Percentiles rank a stretch among this genome's conserved stretches.
Conservation (phyloP, 208 protist species). For the Acanthamoeba polyphaga region DNA sequence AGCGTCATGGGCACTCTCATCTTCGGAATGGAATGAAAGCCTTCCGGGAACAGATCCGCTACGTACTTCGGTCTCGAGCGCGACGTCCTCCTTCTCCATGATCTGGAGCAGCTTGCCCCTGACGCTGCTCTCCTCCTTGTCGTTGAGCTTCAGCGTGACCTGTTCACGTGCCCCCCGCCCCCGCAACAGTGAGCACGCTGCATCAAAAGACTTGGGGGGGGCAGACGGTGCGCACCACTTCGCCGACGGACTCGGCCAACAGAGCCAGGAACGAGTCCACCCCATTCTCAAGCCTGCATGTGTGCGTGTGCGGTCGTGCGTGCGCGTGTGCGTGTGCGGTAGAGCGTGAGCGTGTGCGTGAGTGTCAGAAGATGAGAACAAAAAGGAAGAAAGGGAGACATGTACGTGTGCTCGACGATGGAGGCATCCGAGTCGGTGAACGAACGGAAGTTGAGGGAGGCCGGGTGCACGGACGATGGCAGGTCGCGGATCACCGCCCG, state of each 20-base stretch:
- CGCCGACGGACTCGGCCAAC: slow-evolving; percentile 20
- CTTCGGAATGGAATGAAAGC: neutral
- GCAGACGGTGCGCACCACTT: neutral
- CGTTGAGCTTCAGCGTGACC: neutral
- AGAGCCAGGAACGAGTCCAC: neutral
- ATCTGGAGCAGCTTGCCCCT: slow-evolving; percentile 22
- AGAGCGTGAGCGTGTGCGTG: too few species aligned
- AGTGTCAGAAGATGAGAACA: too few species aligned
- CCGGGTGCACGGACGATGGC: slow-evolving; percentile 11
- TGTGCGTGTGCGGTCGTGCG: neutral
- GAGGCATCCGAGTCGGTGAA: slow-evolving; percentile 9
- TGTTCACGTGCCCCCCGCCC: neutral
- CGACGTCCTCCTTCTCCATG: neutral
- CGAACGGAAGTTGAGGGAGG: slow-evolving; percentile 26
- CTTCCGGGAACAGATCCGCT: neutral
- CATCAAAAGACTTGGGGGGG: neutral
- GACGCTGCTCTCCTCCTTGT: neutral
- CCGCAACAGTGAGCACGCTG: neutral
- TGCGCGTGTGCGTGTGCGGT: too few species aligned
- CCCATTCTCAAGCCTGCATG: neutral
- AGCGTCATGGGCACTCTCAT: neutral
- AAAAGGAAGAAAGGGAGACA: neutral
- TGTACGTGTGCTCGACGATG: slow-evolving; percentile 58
- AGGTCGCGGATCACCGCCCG: neutral
- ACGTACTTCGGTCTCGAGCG: neutral